Conservation (phyloP, 2,329 filamentous ascomycete species). For the Orbilia ellipsospora region DNA sequence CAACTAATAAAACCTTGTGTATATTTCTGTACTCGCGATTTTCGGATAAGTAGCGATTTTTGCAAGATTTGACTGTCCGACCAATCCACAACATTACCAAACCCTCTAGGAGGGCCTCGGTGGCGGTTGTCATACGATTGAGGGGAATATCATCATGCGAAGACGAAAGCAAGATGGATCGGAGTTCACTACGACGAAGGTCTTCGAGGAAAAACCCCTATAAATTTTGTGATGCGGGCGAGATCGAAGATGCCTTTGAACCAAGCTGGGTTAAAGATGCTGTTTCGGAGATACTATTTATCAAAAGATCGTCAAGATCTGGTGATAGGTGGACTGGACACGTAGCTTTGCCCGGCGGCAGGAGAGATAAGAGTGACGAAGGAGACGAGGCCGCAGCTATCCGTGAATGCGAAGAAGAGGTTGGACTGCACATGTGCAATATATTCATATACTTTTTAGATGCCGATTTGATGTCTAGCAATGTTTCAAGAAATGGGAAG, state of each 20-base stretch:
- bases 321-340: constrained; percentile 77
- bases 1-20: neutral
- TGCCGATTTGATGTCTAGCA: too few species aligned
- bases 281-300: constrained; percentile 76
- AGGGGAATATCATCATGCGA: constrained; percentile 66
- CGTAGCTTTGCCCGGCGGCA: constrained; percentile 75
- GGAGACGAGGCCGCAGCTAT: constrained; percentile 73
- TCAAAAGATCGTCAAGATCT: constrained; percentile 73
- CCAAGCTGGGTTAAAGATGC: constrained; percentile 74
- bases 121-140: constrained; percentile 73
- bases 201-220: constrained; percentile 39
- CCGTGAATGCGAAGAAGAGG: constrained; percentile 74
- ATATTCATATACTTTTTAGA: too few species aligned
- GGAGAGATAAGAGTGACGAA: constrained; percentile 73
- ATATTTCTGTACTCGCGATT: neutral
- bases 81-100: constrained; percentile 15
- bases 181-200: constrained; percentile 59
- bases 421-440: constrained; percentile 59
- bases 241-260: constrained; percentile 70
- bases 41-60: constrained; percentile 11
- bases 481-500: too few species aligned
- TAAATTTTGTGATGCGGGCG: constrained; percentile 60
- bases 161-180: constrained; percentile 32
- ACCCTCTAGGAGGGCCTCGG: constrained; percentile 67
- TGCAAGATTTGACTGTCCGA: constrained; percentile 39